Evolutionary conservation across 1,284 basidiomycete genomes (phyloP), one percentile per base, ranked within the genome.

Genomic region (Malassezia arunalokei): DNA sequence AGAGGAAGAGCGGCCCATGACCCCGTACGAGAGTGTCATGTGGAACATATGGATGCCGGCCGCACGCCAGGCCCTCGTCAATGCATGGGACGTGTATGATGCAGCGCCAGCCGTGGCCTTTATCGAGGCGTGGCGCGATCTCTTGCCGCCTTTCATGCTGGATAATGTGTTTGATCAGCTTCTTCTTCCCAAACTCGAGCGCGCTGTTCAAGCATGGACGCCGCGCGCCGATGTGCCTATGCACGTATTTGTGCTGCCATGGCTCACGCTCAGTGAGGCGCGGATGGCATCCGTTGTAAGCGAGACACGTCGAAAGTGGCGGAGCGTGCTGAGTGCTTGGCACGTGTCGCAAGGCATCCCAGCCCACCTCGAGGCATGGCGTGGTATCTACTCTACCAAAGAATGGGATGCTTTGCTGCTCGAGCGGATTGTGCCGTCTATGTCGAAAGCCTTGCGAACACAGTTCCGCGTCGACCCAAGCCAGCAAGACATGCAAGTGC

Each of bases 141-240:
- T 94, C 48, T 78, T 98, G 1, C 94, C 94, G 0, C 78, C 79
- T 0, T 99, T 96, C 75, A 83, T 98, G 57, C 81, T 81, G 40
- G 92, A 98, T 76, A 99, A 98, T 70, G 78, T 98, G 52, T 80
- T 96, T 51, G 89, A 96, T 66, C 94, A 99, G 73, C 82, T 99
- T 28, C 79, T 98, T 39, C 76, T 98, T 14, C 94, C 94, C 1
- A 95, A 95, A 74, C 79, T 99, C 2, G 80, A 82, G 39, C 82
- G 83, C 48, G 82, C 87, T 1, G 81, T 98, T 78, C 81, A 5
- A 82, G 85, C 31, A 95, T 92, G 68, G 64, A 63, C 30, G 50
- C 59, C 37, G 35, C 47, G n/a, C 39, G 7, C 27, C 5, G 63
- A 57, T 37, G 52, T 59, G 14, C 45, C 60, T 15, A 76, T 98